Evolutionary conservation across 2,329 filamentous ascomycete genomes (phyloP), one percentile per base, ranked within the genome.

Genomic region (Hypocrella siamensis): DNA sequence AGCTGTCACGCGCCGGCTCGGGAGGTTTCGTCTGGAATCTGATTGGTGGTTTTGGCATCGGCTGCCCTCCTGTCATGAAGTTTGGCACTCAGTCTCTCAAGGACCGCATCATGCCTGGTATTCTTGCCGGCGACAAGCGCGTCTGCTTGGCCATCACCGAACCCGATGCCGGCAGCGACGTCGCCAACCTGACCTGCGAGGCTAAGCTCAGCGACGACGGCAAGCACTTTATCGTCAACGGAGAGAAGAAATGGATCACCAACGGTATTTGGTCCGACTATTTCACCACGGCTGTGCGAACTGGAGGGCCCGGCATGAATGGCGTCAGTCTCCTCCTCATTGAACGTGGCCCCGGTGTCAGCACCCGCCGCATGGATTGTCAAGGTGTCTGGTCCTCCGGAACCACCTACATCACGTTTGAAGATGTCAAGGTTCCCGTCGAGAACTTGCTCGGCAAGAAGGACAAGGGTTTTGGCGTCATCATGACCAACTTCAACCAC

Each of bases 401-500:
- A 33, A 96, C 90, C 12, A 94, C 90, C 19, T 98, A 96, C 59
- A 78, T 98, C 52, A 94, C 88, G 27, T 96, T 96, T 44, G 90
- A 98, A 58, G 90, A 98, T 52, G 90, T 96, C 58, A 96, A 96
- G 67, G 90, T 98, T 0, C 90, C 90, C 2, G 90, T 96, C n/a
- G 88, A 93, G 70, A 96, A 98, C 64, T 58, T 98, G 46, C 77
- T 98, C 38, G 90, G 90, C 60, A 96, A 94, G 67, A 79, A 93
- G 64, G 93, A 98, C 68, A 79, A 93, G 56, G 90, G 90, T 25
- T 98, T 98, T 74, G 83, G 86, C 61, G 85, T 93, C 52, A 88
- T 98, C 67, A 96, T 96, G 88, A 94, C 84, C 54, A 94, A 94
- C 70, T 94, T 94, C 68, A 96, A 96, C 71, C 90, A 96, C 67